Conservation (phyloP, 2,329 filamentous ascomycete species). For the Raffaelea arxii region DNA sequence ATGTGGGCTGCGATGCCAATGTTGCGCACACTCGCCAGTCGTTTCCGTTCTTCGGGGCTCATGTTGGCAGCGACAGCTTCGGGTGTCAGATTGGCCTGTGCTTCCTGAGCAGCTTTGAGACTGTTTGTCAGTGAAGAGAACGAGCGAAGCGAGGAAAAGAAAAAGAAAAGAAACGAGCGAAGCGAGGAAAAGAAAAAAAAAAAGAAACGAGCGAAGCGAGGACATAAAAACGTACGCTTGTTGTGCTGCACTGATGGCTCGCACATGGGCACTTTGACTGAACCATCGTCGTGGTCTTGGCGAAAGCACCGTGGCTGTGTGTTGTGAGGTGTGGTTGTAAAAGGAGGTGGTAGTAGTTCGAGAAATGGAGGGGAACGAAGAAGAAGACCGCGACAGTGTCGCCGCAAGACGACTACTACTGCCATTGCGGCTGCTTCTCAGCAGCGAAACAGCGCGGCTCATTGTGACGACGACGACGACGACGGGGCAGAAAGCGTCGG, state of each 20-base stretch:
- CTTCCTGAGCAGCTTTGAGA: constrained; percentile 44
- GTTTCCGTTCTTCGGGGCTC: constrained; percentile 65
- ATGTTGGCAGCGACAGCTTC: constrained; percentile 68
- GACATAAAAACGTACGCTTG: constrained; percentile 30
- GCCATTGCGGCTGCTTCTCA: no score
- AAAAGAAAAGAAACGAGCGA: no score
- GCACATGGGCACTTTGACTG: constrained; percentile 24
- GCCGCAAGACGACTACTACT: no score
- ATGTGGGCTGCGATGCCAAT: constrained; percentile 99
- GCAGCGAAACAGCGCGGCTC: background rate
- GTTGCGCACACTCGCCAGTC: constrained; percentile 77
- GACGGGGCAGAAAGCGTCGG: no score
- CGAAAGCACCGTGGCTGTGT: no score
- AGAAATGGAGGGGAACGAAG: background rate
- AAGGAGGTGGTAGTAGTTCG: background rate
- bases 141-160: no score
- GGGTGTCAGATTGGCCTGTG: constrained; percentile 38
- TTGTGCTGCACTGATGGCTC: constrained; percentile 24
- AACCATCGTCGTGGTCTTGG: constrained; percentile 30
- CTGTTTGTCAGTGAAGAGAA: no score
- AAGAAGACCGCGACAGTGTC: background rate
- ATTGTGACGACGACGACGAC: background rate
- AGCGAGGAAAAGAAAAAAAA: no score
- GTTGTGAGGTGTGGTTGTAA: constrained; percentile 11
- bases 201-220: no score